These are phyloP conservation scores for Termitomyces sp. DNA, from an alignment of 768 basidiomycete genomes.

Conservation along the genomic window DNA sequence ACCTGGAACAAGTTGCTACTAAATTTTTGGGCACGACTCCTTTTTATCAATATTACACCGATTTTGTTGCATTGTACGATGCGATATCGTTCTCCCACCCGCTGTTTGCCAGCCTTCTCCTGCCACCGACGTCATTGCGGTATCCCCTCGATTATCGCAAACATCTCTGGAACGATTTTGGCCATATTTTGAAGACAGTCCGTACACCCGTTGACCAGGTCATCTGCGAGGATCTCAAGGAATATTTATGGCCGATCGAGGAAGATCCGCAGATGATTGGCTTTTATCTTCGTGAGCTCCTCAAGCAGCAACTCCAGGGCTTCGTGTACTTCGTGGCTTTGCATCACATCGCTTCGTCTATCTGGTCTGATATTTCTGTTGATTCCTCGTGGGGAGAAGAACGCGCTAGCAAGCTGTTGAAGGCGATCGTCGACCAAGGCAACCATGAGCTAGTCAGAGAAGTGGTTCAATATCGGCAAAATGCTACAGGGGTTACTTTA, in stretches of 20 bases:
- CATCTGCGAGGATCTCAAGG: constrained; percentile 50
- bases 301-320: constrained; percentile 43
- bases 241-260: constrained; percentile 76
- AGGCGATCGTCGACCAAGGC: constrained; percentile 52
- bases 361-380: constrained; percentile 66
- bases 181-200: constrained; percentile 62
- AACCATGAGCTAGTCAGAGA: constrained; percentile 45
- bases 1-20: constrained; percentile 54
- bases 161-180: constrained; percentile 80
- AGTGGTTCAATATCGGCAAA: constrained; percentile 51
- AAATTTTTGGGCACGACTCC: constrained; percentile 71
- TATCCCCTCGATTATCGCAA: constrained; percentile 84
- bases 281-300: constrained; percentile 60
- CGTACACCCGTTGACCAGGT: constrained; percentile 49
- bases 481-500: constrained; percentile 5
- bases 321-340: constrained; percentile 69
- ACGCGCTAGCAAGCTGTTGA: constrained; percentile 46
- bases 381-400: constrained; percentile 28
- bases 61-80: constrained; percentile 88
- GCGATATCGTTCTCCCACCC: constrained; percentile 85
- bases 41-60: constrained; percentile 93
- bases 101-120: constrained; percentile 70
- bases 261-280: constrained; percentile 57
- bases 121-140: constrained; percentile 73
- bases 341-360: constrained; percentile 74